Evolutionary conservation across 352 stramenopile genomes (phyloP), one percentile per base, ranked within the genome.

Genomic region (Phytopythium helicoides): DNA sequence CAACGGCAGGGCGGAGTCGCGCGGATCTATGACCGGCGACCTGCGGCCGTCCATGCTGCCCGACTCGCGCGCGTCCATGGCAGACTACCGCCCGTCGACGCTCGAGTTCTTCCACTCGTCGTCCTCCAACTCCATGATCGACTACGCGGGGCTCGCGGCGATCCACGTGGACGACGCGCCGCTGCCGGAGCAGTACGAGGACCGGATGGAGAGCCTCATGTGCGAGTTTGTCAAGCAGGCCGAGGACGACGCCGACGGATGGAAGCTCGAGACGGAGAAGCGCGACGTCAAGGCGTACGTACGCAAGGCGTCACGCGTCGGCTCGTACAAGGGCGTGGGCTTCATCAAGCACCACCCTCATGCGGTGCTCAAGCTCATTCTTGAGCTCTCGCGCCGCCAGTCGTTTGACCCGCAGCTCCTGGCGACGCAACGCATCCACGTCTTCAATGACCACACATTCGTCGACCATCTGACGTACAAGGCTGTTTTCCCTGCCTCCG

Each of bases 381-480:
- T 92, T 16, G 76, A 83, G 18, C 54, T 85, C 12, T 72, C 66
- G 23, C 71, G 54, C 15, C 64, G 77, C 46, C 48, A 77, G 23
- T 51, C 49, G 23, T 85, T 80, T 35, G 81, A 92, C 38, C 73
- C 76, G 39, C 81, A 87, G 54, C 42, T 87, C 31, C 56, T 86
- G 37, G 49, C 67, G 7, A 69, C 70, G 23, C 62, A 75, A 28
- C 78, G 78, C 21, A 58, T 77, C 22, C 54, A 77, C 23, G 71
- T 87, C n/a, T 86, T 78, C 35, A 68, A 89, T 39, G 66, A 81
- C 49, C 77, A 91, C 65, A 85, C 73, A 49, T 89, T 80, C 56
- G 70, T 91, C 42, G 77, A 91, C 50, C 73, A 89, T 55, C 62
- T 88, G 38, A 75, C 66, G 14, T 86, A 80, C 70, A 89, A 89